Percentiles rank a stretch among this genome's conserved stretches.
phyloP scores from a whole-genome alignment of 2,329 filamentous ascomycete genomes.

The Claviceps monticola region DNA sequence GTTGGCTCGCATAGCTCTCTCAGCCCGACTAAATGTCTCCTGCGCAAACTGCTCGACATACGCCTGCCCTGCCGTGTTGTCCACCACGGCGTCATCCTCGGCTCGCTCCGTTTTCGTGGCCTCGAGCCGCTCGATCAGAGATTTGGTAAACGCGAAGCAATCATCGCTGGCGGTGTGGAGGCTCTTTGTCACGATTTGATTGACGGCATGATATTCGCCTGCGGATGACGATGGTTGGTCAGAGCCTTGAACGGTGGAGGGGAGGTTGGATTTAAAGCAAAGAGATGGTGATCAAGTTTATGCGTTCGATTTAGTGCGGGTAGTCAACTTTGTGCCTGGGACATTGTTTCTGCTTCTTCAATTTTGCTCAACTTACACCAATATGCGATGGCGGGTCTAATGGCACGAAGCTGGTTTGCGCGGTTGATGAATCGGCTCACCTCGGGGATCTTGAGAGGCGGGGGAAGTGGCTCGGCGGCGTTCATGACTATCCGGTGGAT shows the following conservation, averaged over 20 bases:
- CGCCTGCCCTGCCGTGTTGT: slow-evolving; percentile 75
- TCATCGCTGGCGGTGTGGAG: slow-evolving; percentile 70
- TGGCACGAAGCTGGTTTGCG: slow-evolving; percentile 68
- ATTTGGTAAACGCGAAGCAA: slow-evolving; percentile 65
- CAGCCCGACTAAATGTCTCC: slow-evolving; percentile 74
- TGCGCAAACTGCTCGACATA: slow-evolving; percentile 91
- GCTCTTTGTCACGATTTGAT: slow-evolving; percentile 71
- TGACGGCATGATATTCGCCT: slow-evolving; percentile 88
- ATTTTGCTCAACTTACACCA: slow-evolving; percentile 57
- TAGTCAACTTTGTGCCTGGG: background rate
- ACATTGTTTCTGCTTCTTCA: background rate
- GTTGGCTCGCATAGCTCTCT: slow-evolving; percentile 67
- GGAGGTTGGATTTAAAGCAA: background rate
- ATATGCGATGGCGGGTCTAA: slow-evolving; percentile 82
- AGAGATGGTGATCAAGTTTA: background rate
- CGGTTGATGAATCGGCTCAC: slow-evolving; percentile 73
- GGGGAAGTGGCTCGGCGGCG: slow-evolving; percentile 48
- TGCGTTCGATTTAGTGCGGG: background rate
- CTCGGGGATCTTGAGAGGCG: slow-evolving; percentile 59
- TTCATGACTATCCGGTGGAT: slow-evolving; percentile 7
- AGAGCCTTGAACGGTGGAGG: background rate
- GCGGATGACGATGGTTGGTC: background rate
- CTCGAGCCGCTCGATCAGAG: slow-evolving; percentile 85
- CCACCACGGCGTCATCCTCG: slow-evolving; percentile 68
- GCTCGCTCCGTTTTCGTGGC: slow-evolving; percentile 43